Evolutionary conservation across 129 eudicot species (phyloP), one percentile per base, ranked within the genome.

Genomic region (Flaveria ramosissima): DNA sequence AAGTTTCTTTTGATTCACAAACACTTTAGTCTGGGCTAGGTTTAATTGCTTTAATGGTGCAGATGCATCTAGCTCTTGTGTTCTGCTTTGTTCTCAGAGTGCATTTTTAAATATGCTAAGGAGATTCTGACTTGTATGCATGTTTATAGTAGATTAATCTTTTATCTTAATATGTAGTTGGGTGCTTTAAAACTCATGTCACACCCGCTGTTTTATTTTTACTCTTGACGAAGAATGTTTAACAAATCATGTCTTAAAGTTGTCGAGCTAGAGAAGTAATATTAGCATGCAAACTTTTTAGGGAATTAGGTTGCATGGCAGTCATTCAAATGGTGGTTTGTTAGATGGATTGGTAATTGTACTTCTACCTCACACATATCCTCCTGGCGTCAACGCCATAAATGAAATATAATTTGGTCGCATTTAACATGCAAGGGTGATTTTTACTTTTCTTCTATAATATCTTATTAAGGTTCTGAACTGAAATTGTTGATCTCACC

Each of bases 401-500:
- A 8, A 41, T 32, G 71, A 65, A 65, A 15, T 65, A 36, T 39
- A 14, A 41, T 36, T 2, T 9, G 65, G 65, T 23, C 12, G n/a
- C 65, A 23, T 59, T 21, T 59, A 59, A 59, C 16, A 65, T 7
- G 70, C 23, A 65, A 36, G 47, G 50, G 50, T n/a, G 7, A 17
- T 23, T 21, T 65, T 13, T 36, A 16, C 48, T 14, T 62, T n/a
- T 66, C 51, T 42, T 68, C 16, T 42, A 12, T 69, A 55, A 43
- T 45, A 39, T 32, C 21, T 55, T 30, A 23, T 27, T 46, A 42
- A 52, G 23, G 57, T 63, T 79, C 60, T 68, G 59, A 72, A 53
- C 67, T 16, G 23, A 12, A 24, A 48, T 71, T 56, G 57, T 74
- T 67, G 42, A 80, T 73, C 9, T 79, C 74, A 68, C 81, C 85